Evolutionary conservation across 2,329 filamentous ascomycete species (phyloP), one percentile per base, ranked within the genome.

Genomic region (Capronia coronata): DNA sequence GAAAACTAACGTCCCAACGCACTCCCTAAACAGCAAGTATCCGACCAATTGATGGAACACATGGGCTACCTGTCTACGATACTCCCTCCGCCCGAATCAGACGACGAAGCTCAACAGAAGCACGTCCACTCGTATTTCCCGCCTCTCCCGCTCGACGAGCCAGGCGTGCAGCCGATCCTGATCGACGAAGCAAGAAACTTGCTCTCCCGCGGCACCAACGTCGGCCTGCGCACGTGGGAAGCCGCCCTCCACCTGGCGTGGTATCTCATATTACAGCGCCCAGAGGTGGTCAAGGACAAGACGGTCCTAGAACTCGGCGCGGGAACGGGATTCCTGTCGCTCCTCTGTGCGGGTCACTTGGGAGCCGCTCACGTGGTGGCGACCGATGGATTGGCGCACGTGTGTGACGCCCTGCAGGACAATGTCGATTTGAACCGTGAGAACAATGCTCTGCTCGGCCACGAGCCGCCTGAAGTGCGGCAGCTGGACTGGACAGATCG

Each of bases 41-140:
- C 84, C 54, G 87, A 94, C 67, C 76, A 84, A 66, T 77, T 96
- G 61, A 86, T 91, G 77, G 73, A 74, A 48, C 72, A 75, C 30
- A 75, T 94, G 59, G 80, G 83, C 46, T 67, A 73, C 52, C 74
- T 93, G 19, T 74, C 94, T 49, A 73, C 76, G 16, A 73, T 76
- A 23, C 78, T 80, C 13, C 68, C 85, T 13, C 80, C 78, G n/a
- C 75, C 81, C 16, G 82, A 88, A 62, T 65, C 76, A 21, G n/a
- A n/a, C n/a, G 70, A 75, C 32, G 78, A 82, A 48, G 85, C 80
- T 19, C 87, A 90, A 67, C 45, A 55, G 45, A 41, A 77, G 77
- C 59, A 49, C 18, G 47, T 59, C 7, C 53, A 60, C 16, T 59
- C 51, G 2, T 61, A 61, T 41, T 56, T 46, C 22, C 54, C 53